These are phyloP conservation scores for Delphinella strobiligena DNA, from an alignment of 2,329 filamentous ascomycete genomes.

Conservation along the genomic window DNA sequence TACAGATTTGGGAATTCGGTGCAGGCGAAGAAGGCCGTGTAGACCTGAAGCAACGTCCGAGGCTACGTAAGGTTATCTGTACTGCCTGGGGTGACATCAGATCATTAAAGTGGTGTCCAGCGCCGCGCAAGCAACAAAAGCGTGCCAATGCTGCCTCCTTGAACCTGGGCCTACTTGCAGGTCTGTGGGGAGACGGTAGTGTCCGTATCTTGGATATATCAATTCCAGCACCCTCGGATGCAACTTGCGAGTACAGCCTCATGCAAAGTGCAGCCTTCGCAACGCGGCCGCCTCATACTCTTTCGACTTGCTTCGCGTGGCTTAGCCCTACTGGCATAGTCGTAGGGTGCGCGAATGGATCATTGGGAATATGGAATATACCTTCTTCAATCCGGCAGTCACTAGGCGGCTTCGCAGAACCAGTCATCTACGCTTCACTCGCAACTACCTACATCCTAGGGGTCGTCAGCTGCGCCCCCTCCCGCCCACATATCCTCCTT, in stretches of 20 bases:
- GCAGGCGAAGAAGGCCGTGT: constrained; percentile 26
- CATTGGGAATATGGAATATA: constrained; percentile 41
- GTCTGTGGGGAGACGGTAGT: constrained; percentile 46
- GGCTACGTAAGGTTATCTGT: constrained; percentile 40
- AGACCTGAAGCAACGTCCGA: constrained; percentile 31
- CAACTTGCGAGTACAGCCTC: constrained; percentile 23
- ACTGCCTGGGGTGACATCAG: constrained; percentile 45
- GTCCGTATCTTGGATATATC: constrained; percentile 43
- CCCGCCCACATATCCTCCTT: constrained; percentile 39
- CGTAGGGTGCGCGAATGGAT: constrained; percentile 45
- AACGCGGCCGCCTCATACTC: constrained; percentile 35
- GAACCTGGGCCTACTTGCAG: constrained; percentile 42
- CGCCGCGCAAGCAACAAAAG: constrained; percentile 23
- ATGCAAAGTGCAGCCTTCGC: constrained; percentile 38
- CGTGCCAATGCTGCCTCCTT: too few relatives aligned
- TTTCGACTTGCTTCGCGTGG: constrained; percentile 47
- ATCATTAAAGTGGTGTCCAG: constrained; percentile 45
- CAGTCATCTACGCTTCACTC: constrained; percentile 31
- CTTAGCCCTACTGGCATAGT: constrained; percentile 43
- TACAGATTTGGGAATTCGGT: constrained; percentile 49
- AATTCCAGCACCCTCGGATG: constrained; percentile 11
- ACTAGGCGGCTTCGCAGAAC: constrained; percentile 20
- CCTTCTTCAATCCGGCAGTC: constrained; percentile 17
- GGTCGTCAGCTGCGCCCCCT: constrained; percentile 40
- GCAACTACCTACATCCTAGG: constrained; percentile 36